These are phyloP conservation scores for Pythium periplocum DNA, from an alignment of 352 stramenopile species.

Conservation along the genomic window DNA sequence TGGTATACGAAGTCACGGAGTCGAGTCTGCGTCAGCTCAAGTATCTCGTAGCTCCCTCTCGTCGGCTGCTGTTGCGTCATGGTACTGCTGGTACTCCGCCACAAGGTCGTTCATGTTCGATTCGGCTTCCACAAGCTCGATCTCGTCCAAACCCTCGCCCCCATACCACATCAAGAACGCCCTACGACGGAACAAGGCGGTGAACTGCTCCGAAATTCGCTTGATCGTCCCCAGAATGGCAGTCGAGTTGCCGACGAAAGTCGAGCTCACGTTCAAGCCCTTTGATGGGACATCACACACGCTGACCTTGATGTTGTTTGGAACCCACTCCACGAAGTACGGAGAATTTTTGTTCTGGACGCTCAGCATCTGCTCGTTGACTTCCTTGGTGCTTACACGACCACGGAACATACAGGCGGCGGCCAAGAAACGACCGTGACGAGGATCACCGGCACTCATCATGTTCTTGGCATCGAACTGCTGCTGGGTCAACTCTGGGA, in stretches of 20 bases:
- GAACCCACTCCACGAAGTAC: constrained; percentile 99
- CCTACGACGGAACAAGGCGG: constrained; percentile 99
- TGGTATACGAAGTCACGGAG: constrained; percentile 48
- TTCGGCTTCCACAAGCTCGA: constrained; percentile 99
- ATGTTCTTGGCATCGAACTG: constrained; percentile 99
- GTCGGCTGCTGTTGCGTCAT: constrained; percentile 98
- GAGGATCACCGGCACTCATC: constrained; percentile 99
- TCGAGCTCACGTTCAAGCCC: constrained; percentile 97
- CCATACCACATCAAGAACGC: constrained; percentile 99
- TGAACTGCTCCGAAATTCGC: constrained; percentile 99
- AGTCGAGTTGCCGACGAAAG: constrained; percentile 99
- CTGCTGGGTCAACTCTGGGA: constrained; percentile 98
- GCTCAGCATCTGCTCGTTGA: constrained; percentile 99
- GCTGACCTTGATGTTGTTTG: constrained; percentile 99
- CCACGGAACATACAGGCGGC: constrained; percentile 99
- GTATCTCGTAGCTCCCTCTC: constrained; percentile 96
- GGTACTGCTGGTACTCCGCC: constrained; percentile 99
- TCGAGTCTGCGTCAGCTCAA: constrained; percentile 88
- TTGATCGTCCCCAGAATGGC: constrained; percentile 99
- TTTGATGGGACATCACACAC: constrained; percentile 99
- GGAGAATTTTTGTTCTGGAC: constrained; percentile 99
- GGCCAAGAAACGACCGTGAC: constrained; percentile 98
- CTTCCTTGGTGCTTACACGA: constrained; percentile 99
- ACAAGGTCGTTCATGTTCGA: constrained; percentile 99
- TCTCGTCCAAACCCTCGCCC: constrained; percentile 99